Percentiles rank a stretch among this genome's conserved stretches.
Evolutionary conservation across 495 filamentous ascomycete genomes (phyloP).

Genomic region (Emericellopsis terricola): DNA sequence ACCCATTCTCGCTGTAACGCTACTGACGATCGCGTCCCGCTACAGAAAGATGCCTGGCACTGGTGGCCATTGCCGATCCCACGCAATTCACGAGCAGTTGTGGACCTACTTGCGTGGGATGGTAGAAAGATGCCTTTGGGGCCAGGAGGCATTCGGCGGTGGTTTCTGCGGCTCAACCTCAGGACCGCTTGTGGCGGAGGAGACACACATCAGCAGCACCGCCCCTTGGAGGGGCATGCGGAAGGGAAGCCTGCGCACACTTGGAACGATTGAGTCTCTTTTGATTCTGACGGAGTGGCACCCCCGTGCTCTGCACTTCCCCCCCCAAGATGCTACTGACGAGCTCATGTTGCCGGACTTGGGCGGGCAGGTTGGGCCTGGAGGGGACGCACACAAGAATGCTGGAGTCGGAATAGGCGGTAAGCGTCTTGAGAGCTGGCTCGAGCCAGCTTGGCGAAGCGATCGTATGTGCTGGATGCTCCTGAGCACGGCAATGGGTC

Average conservation of each 20-base stretch:
- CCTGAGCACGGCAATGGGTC: conserved; percentile 69
- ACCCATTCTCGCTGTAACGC: conserved; percentile 75
- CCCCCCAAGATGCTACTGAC: conserved; percentile 60
- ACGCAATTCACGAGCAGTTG: conserved; percentile 87
- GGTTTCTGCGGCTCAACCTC: conserved; percentile 67
- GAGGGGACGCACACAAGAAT: conserved; percentile 26
- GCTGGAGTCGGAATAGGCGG: conserved; percentile 36
- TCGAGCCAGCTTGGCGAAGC: conserved; percentile 89
- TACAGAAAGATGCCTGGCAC: conserved; percentile 65
- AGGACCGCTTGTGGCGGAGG: conserved; percentile 12
- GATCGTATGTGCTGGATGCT: conserved; percentile 99
- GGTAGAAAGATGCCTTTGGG: conserved; percentile 88
- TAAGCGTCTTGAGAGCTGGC: conserved; percentile 76
- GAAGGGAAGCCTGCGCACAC: conserved; percentile 66
- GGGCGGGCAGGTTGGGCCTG: conserved; percentile 20
- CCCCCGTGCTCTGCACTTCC: conserved; percentile 85
- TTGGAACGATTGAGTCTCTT: conserved; percentile 86
- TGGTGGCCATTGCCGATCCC: conserved; percentile 65
- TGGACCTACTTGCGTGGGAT: conserved; percentile 88
- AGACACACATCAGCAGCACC: conserved; percentile 43
- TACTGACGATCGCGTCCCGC: conserved; percentile 78
- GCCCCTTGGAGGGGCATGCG: conserved; percentile 37
- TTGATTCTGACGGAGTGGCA: conserved; percentile 96
- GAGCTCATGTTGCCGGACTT: conserved; percentile 35
- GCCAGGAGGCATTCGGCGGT: conserved; percentile 83